A percentile compares a stretch with the other conserved stretches of the same genome.
phyloP scores from a whole-genome alignment of 2,329 filamentous ascomycete genomes.

The Aureobasidium sp. region DNA sequence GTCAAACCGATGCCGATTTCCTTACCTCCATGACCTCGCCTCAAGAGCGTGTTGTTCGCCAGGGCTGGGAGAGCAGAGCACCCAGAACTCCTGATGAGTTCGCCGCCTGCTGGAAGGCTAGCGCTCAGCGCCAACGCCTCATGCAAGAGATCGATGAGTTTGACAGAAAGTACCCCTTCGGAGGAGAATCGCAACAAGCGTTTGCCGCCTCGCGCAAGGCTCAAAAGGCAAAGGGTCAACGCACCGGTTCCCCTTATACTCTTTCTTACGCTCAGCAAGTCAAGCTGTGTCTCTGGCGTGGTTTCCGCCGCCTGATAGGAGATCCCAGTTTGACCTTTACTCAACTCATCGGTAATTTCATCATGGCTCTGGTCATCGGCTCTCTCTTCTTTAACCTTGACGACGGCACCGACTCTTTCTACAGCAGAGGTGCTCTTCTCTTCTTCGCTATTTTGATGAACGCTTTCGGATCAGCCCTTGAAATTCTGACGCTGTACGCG shows the following conservation, averaged over 20 bases:
- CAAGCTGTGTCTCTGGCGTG: constrained; percentile 69
- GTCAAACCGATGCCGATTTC: constrained; percentile 69
- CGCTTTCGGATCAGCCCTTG: constrained; percentile 70
- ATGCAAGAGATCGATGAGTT: constrained; percentile 38
- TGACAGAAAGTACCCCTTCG: constrained; percentile 36
- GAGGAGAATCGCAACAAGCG: constrained; percentile 35
- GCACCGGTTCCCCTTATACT: constrained; percentile 66
- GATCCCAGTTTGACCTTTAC: constrained; percentile 68
- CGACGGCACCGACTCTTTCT: constrained; percentile 62
- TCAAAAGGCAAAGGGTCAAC: constrained; percentile 41
- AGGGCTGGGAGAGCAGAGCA: constrained; percentile 37
- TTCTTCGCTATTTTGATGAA: constrained; percentile 88
- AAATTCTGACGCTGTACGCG: constrained; percentile 78
- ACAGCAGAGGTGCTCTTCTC: constrained; percentile 66
- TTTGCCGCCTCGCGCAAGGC: constrained; percentile 39
- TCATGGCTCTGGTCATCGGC: constrained; percentile 69
- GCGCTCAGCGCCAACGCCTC: constrained; percentile 38
- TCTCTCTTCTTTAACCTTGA: constrained; percentile 74
- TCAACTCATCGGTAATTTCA: constrained; percentile 60
- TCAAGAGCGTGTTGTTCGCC: constrained; percentile 36
- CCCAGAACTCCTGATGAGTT: constrained; percentile 44
- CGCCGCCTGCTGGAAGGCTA: constrained; percentile 46
- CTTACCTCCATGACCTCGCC: constrained; percentile 61
- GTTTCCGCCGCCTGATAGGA: constrained; percentile 65
- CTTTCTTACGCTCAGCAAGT: constrained; percentile 70